These are phyloP conservation scores for Echium plantagineum DNA, from an alignment of 257 asterid species.

Conservation along the genomic window DNA sequence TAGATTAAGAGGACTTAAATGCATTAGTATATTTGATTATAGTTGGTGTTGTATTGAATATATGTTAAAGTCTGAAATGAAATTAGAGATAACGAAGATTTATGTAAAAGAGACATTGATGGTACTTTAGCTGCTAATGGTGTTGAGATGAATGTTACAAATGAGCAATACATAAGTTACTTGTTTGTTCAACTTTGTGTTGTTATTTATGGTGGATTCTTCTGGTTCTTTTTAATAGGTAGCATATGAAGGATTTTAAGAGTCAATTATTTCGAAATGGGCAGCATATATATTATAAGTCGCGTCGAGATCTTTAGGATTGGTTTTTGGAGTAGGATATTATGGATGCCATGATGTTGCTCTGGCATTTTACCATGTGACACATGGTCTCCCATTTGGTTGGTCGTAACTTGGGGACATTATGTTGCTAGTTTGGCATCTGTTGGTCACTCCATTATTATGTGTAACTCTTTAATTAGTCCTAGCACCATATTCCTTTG, in stretches of 20 bases:
- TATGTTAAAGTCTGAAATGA: too few species aligned
- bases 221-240: background rate
- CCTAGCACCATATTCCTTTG: background rate
- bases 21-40: background rate
- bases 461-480: background rate
- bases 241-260: background rate
- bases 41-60: background rate
- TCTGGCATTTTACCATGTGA: background rate
- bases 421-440: background rate
- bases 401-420: background rate
- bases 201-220: background rate
- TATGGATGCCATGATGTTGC: background rate
- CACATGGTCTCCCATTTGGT: conserved; percentile 6
- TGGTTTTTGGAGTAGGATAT: background rate
- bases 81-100: background rate
- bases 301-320: background rate
- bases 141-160: too few species aligned
- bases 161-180: background rate
- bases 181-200: background rate
- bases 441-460: background rate
- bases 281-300: too few species aligned
- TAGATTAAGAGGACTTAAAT: background rate
- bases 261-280: too few species aligned
- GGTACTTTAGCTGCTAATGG: background rate
- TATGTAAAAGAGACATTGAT: background rate